phyloP scores from a whole-genome alignment of 805 yeast genomes.

The Candida germanica region DNA sequence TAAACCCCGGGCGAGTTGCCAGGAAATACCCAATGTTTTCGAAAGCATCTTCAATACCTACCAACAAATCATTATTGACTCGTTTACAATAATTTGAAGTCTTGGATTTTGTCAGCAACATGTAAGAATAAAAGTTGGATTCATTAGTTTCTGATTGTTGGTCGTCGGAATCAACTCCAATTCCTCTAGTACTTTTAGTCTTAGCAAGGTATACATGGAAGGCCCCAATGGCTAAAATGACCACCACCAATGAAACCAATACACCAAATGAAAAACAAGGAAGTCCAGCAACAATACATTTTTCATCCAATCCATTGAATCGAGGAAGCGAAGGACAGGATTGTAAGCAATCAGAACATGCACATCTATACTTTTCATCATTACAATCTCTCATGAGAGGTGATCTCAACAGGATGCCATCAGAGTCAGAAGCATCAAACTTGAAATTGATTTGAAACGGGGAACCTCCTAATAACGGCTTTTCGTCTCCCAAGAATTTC shows the following conservation, averaged over 20 bases:
- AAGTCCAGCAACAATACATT: slow-evolving; percentile 57
- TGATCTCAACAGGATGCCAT: slow-evolving; percentile 20
- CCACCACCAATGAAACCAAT: slow-evolving; percentile 44
- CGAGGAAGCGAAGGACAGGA: slow-evolving; percentile 72
- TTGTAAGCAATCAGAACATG: slow-evolving; percentile 84
- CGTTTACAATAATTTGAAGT: slow-evolving; percentile 3
- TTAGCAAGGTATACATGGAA: slow-evolving; percentile 30
- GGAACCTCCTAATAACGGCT: slow-evolving; percentile 91
- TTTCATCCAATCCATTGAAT: slow-evolving; percentile 30
- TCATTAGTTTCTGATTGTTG: background rate
- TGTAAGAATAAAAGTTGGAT: background rate
- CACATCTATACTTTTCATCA: slow-evolving; percentile 67
- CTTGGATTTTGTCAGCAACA: background rate
- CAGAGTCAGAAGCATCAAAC: slow-evolving; percentile 34
- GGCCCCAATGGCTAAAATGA: slow-evolving; percentile 42
- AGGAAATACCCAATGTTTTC: slow-evolving; percentile 55
- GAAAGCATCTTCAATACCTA: slow-evolving; percentile 32
- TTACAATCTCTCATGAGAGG: slow-evolving; percentile 51
- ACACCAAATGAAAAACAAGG: slow-evolving; percentile 75
- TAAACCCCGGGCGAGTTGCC: slow-evolving; percentile 51
- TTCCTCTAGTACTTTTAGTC: slow-evolving; percentile 8
- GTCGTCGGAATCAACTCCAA: background rate
- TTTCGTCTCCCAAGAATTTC: slow-evolving; percentile 90
- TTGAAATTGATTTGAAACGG: slow-evolving; percentile 88
- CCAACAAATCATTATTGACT: slow-evolving; percentile 1